phyloP scores from a whole-genome alignment of 1,139 yeast species.

The Starmera stellimalicola region DNA sequence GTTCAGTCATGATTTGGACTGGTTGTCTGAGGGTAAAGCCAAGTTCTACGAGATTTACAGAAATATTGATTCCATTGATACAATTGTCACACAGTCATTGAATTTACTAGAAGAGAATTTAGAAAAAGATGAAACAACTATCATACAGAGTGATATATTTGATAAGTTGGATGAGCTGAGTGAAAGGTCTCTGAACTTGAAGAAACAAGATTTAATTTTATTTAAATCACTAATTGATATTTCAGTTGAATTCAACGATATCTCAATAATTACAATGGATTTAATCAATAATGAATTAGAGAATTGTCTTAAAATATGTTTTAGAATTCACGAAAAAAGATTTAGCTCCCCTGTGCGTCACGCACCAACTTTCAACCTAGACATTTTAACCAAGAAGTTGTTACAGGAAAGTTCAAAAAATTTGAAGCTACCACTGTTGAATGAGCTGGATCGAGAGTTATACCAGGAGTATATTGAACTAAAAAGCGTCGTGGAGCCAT shows the following conservation, averaged over 20 bases:
- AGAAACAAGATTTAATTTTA: slow-evolving; percentile 25
- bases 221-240: slow-evolving; percentile 40
- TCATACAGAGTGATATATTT: slow-evolving; percentile 16
- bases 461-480: slow-evolving; percentile 26
- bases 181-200: slow-evolving; percentile 21
- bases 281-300: slow-evolving; percentile 44
- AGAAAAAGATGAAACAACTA: slow-evolving; percentile 7
- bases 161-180: slow-evolving; percentile 22
- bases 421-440: slow-evolving; percentile 26
- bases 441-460: slow-evolving; percentile 29
- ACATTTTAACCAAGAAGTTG: slow-evolving; percentile 32
- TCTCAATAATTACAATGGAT: slow-evolving; percentile 40
- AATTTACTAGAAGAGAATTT: slow-evolving; percentile 26
- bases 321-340: slow-evolving; percentile 31
- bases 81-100: slow-evolving; percentile 34
- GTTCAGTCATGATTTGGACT: slow-evolving; percentile 20
- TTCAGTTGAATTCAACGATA: slow-evolving; percentile 49
- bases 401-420: slow-evolving; percentile 23
- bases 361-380: slow-evolving; percentile 32
- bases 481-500: slow-evolving; percentile 33
- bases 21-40: slow-evolving; percentile 41
- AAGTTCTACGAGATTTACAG: slow-evolving; percentile 31
- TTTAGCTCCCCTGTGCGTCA: slow-evolving; percentile 34
- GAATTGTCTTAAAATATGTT: slow-evolving; percentile 31
- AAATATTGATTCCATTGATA: slow-evolving; percentile 37